phyloP scores from a whole-genome alignment of 495 filamentous ascomycete genomes.

The Aspergillus carlsbadensis region DNA sequence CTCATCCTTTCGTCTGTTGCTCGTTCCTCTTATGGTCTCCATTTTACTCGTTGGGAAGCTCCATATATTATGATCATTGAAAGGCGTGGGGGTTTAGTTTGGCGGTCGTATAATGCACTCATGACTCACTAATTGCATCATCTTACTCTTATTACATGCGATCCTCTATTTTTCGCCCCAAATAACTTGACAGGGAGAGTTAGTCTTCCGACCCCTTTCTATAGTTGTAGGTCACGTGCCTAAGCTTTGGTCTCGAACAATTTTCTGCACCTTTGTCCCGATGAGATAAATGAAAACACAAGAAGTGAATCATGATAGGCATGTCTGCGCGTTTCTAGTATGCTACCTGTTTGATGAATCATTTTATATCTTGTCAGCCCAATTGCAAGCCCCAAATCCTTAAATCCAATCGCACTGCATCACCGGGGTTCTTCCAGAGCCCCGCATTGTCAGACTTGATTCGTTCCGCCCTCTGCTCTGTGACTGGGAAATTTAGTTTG shows the following conservation, averaged over 20 bases:
- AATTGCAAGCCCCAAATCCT: not conserved
- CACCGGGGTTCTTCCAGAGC: conserved; percentile 14
- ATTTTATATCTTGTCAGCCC: not conserved
- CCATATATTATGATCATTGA: conserved; percentile 19
- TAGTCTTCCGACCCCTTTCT: not conserved
- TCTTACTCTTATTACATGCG: too few species aligned
- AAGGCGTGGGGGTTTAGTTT: conserved; percentile 16
- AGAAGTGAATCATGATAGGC: not conserved
- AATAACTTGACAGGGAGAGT: too few species aligned
- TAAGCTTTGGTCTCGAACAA: conserved; percentile 3
- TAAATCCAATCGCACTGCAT: conserved; percentile 16
- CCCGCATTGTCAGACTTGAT: conserved; percentile 25
- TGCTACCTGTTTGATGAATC: not conserved
- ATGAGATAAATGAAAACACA: too few species aligned
- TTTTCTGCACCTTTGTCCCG: not conserved
- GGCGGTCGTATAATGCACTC: conserved; percentile 11
- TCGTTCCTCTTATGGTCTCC: conserved; percentile 12
- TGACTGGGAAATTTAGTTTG: conserved; percentile 32
- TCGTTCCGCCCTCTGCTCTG: conserved; percentile 31
- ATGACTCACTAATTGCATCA: too few species aligned
- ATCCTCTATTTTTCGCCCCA: too few species aligned
- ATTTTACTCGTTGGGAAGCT: conserved; percentile 15
- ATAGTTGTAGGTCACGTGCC: conserved; percentile 8
- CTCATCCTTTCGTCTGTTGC: conserved; percentile 6
- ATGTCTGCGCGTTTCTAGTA: not conserved